Conservation (phyloP, 257 asterid species). For the Catharanthus roseus region DNA sequence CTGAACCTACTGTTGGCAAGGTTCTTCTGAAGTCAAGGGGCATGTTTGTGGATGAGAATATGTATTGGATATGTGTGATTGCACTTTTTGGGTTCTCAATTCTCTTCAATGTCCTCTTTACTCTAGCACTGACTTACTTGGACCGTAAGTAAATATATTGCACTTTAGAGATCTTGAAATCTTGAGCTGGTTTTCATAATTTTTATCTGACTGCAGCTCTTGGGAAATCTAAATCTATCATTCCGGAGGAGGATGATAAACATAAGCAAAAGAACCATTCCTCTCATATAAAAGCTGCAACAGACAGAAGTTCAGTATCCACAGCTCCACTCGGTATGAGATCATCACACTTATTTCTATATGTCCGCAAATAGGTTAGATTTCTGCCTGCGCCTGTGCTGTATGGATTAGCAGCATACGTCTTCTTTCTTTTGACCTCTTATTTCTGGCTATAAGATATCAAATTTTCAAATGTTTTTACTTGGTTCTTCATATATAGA, state of each 20-base stretch:
- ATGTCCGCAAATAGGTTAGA: not conserved
- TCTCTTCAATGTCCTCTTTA: slow-evolving; percentile 69
- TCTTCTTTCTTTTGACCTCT: too few relatives aligned
- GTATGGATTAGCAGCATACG: not conserved
- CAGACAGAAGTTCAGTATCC: slow-evolving; percentile 27
- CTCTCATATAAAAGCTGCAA: slow-evolving; percentile 16
- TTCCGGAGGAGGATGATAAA: slow-evolving; percentile 37
- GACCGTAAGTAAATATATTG: slow-evolving; percentile 43
- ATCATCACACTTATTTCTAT: not conserved
- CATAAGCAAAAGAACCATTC: slow-evolving; percentile 31
- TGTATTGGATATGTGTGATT: slow-evolving; percentile 75
- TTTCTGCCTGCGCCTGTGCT: not conserved
- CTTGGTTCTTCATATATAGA: not conserved
- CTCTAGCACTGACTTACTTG: slow-evolving; percentile 61
- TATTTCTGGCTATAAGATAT: not conserved
- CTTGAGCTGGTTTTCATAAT: slow-evolving; percentile 20
- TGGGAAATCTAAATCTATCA: slow-evolving; percentile 57
- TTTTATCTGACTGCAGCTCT: slow-evolving; percentile 44
- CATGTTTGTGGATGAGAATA: slow-evolving; percentile 67
- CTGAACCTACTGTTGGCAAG: slow-evolving; percentile 75
- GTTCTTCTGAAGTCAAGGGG: slow-evolving; percentile 86
- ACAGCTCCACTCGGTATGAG: slow-evolving; percentile 43
- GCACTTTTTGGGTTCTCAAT: slow-evolving; percentile 84
- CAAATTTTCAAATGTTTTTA: not conserved
- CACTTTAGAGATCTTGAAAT: slow-evolving; percentile 8